Percentiles rank a stretch among this genome's conserved stretches.
These are phyloP conservation scores for Telopea speciosissima DNA, from an alignment of 177 flowering plant genomes.

Conservation along the genomic window DNA sequence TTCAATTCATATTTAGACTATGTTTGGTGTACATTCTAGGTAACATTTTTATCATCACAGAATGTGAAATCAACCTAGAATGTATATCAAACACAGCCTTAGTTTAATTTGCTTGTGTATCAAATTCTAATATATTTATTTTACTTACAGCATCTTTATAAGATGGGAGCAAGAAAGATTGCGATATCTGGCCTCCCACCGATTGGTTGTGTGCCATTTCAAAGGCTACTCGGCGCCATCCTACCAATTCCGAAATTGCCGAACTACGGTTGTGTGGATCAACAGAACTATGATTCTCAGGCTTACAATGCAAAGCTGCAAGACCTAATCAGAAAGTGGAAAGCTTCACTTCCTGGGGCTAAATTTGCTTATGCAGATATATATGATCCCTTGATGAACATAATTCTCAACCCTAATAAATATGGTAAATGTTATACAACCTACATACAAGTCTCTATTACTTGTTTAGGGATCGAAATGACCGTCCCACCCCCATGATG, in stretches of 20 bases:
- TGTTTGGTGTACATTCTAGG: too few relatives aligned
- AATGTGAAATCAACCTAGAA: too few relatives aligned
- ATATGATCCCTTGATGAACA: constrained; percentile 29
- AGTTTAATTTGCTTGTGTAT: too few relatives aligned
- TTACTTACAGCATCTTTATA: constrained; percentile 16
- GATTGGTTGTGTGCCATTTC: constrained; percentile 30
- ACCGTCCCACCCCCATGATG: too few relatives aligned
- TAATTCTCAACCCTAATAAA: constrained; percentile 19
- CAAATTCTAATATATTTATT: neutral
- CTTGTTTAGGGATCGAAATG: too few relatives aligned
- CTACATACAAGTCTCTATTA: neutral
- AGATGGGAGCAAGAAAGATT: constrained; percentile 25
- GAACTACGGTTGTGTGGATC: constrained; percentile 15
- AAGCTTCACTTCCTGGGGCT: constrained; percentile 13
- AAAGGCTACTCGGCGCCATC: constrained; percentile 14
- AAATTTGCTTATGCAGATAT: constrained; percentile 19
- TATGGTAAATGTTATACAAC: constrained; percentile 16
- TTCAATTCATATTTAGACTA: neutral
- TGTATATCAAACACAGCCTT: too few relatives aligned
- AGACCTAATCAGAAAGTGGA: constrained; percentile 9
- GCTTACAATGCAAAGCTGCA: constrained; percentile 33
- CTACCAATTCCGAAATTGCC: constrained; percentile 4
- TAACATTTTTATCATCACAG: too few relatives aligned
- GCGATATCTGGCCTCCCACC: constrained; percentile 29
- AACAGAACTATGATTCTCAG: constrained; percentile 24